These are phyloP conservation scores for Axilococcus clingmanii DNA, from an alignment of 139 green algal genomes.

Conservation along the genomic window DNA sequence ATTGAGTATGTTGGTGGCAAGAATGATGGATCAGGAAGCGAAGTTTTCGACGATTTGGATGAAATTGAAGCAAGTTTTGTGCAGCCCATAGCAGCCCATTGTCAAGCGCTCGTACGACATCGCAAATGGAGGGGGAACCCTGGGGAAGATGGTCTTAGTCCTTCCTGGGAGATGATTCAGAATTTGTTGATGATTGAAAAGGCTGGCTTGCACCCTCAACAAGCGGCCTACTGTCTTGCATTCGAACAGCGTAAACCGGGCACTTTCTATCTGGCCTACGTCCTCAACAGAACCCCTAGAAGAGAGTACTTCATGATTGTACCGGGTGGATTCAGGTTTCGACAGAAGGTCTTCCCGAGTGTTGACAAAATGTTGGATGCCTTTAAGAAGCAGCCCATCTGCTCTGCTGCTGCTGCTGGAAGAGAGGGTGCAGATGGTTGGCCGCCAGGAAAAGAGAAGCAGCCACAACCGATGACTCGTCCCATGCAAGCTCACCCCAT, in stretches of 20 bases:
- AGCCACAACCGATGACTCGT: constrained; percentile 3
- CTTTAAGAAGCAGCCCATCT: constrained; percentile 18
- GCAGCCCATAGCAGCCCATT: constrained; percentile 32
- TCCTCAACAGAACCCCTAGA: constrained; percentile 13
- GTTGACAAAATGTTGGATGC: constrained; percentile 21
- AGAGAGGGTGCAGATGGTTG: constrained; percentile 1
- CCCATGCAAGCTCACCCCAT: no score
- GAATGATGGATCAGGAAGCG: constrained; percentile 27
- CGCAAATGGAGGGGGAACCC: constrained; percentile 37
- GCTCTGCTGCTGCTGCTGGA: neutral
- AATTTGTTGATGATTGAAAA: neutral
- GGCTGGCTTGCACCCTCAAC: neutral
- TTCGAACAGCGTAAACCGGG: constrained; percentile 11
- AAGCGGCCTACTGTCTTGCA: constrained; percentile 26
- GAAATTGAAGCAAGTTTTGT: constrained; percentile 57
- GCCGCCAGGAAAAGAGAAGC: neutral
- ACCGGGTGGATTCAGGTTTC: constrained; percentile 22
- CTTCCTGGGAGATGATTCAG: constrained; percentile 1
- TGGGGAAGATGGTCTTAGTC: neutral
- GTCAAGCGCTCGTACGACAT: constrained; percentile 25
- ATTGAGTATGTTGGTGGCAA: constrained; percentile 23
- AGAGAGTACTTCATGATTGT: constrained; percentile 40
- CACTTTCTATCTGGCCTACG: constrained; percentile 29
- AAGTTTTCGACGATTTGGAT: constrained; percentile 78
- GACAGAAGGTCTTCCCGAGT: constrained; percentile 10